Evolutionary conservation across 1,284 basidiomycete genomes (phyloP), one percentile per base, ranked within the genome.

Genomic region (Cystobasidiaceae sp.): DNA sequence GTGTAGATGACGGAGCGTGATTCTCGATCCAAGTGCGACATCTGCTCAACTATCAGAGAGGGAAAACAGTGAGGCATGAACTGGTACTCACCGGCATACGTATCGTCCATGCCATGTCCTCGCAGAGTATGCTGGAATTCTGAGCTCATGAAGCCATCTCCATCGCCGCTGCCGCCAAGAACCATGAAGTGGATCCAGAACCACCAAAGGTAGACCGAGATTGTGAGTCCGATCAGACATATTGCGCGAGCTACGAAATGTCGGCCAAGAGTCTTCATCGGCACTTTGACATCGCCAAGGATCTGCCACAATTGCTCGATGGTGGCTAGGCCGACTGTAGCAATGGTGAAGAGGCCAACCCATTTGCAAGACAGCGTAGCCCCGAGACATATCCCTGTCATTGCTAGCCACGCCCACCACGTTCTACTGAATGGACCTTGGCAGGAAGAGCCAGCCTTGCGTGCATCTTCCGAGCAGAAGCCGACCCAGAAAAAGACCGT

Each of bases 291-390:
- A 76, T 98, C 92, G 7, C 93, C 96, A 6, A 98, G 83, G 19
- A 96, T 83, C 28, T 82, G 76, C 96, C 96, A 98, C 1, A 99
- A 81, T 74, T 96, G 94, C 43, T 84, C 80, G 44, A 98, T 73
- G 1, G 93, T 96, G 70, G 86, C 86, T 27, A 89, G 74, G 15
- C 94, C 96, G 61, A 98, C 80, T 3, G 93, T 94, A 6, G 93
- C 92, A 71, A 98, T 92, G n/a, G 93, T 98, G 79, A 99, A 97
- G 33, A 99, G 81, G 6, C 96, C 96, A 57, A 98, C 94, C 96
- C 96, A 98, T 78, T 98, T 99, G 79, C 90, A 93, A 73, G 86
- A 89, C 46, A 89, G 84, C 41, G 96, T 92, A 1, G 92, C 90
- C 45, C 96, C 96, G 19, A 99, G 85, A 0, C 86, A 85, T 19